Evolutionary conservation across 1,139 yeast genomes (phyloP).

Genomic region (Entelexis sorbosivorans): DNA sequence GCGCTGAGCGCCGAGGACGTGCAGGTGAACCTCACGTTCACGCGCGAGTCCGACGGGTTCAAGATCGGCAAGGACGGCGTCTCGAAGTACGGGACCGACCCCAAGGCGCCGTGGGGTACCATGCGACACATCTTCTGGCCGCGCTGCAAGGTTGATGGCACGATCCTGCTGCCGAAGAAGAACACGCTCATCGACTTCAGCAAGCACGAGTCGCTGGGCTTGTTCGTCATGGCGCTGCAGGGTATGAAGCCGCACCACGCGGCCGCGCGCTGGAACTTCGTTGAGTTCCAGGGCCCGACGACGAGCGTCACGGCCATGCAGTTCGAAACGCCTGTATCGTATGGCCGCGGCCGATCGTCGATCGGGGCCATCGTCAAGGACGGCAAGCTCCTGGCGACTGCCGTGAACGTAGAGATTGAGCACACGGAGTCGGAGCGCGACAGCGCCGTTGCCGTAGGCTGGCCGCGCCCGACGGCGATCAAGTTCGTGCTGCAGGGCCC

Average conservation of each 20-base stretch:
- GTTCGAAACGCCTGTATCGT: slow-evolving; percentile 85
- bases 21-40: slow-evolving; percentile 57
- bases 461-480: slow-evolving; percentile 76
- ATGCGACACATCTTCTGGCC: slow-evolving; percentile 98
- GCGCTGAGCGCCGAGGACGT: slow-evolving; percentile 61
- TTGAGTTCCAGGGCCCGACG: slow-evolving; percentile 72
- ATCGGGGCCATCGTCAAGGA: slow-evolving; percentile 62
- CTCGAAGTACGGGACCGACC: slow-evolving; percentile 69
- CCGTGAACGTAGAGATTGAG: slow-evolving; percentile 52
- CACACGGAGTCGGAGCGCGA: slow-evolving; percentile 48
- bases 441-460: slow-evolving; percentile 56
- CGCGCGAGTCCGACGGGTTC: slow-evolving; percentile 63
- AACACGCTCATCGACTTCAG: slow-evolving; percentile 24
- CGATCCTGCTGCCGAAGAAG: slow-evolving; percentile 35
- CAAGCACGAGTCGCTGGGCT: slow-evolving; percentile 47
- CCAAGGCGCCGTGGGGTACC: slow-evolving; percentile 83
- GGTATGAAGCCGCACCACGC: slow-evolving; percentile 99
- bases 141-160: slow-evolving; percentile 60
- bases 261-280: slow-evolving; percentile 91
- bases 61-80: slow-evolving; percentile 83
- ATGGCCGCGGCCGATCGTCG: slow-evolving; percentile 70
- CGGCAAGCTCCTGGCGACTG: slow-evolving; percentile 52
- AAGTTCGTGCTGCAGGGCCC: slow-evolving; percentile 48
- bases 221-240: slow-evolving; percentile 97
- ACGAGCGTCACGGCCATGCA: slow-evolving; percentile 82